Evolutionary conservation across 805 yeast genomes (phyloP), one percentile per base, ranked within the genome.

Genomic region (Cyberlindnera sargentensis): DNA sequence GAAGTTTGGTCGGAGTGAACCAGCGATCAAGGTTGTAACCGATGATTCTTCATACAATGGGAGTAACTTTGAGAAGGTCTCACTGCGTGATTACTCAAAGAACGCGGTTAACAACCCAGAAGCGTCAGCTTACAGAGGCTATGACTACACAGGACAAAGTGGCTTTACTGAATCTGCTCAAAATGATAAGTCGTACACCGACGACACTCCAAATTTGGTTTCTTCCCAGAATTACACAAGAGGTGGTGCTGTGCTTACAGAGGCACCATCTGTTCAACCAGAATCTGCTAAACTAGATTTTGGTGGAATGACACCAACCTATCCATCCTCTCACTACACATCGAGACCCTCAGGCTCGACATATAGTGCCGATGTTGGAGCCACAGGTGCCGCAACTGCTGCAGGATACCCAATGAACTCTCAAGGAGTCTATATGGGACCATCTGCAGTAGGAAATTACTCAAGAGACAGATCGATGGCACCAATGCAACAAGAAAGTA

Each of bases 191-290:
- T 24, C 29, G 23, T n/a, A 11, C 20, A 6, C 37, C 7, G 61
- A 58, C 23, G 60, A 60, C 11, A 45, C 54, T 9, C 60, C 62
- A 36, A 52, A 51, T 37, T 37, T 58, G 30, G 58, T 58, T 9
- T 54, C 60, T 2, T 36, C 58, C 5, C 47, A 50, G 34, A 55
- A 56, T 40, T 50, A 51, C 40, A 47, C 44, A 31, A 55, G 36
- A 31, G 57, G 47, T 27, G 55, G 49, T 26, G 58, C 56, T 5
- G 45, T 53, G 29, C 53, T 49, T 27, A 38, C 55, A 1, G 61
- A 57, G 36, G 54, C 56, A 6, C 56, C 53, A 11, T 15, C 44
- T 4, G 40, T 55, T 26, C 46, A 47, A 32, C 47, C 59, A 8
- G 55, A 57, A 38, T 47, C 59, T 9, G 59, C 48, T 2, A 50